Evolutionary conservation across 805 yeast species (phyloP).

Genomic region (Wickerhamomyces rabaulensis): DNA sequence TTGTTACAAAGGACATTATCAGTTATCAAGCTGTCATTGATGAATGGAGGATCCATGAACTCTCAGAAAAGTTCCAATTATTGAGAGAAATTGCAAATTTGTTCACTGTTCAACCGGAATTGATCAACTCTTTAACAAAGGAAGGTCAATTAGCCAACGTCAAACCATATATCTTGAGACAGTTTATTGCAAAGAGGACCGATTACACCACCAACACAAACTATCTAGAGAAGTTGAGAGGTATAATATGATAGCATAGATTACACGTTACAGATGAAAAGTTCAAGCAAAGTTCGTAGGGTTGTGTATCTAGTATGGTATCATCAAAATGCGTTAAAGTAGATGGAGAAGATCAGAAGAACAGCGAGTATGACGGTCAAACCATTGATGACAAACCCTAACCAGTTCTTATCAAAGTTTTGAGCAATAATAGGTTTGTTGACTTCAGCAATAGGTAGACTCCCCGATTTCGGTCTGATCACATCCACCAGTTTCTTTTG

Average conservation of each 20-base stretch:
- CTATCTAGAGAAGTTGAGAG: slow-evolving; percentile 20
- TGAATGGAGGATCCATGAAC: slow-evolving; percentile 56
- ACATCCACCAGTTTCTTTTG: neutral
- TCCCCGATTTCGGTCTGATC: neutral
- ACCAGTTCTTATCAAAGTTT: slow-evolving; percentile 7
- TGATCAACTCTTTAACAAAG: slow-evolving; percentile 68
- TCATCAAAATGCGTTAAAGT: slow-evolving; percentile 16
- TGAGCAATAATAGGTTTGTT: slow-evolving; percentile 1
- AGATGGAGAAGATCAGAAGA: slow-evolving; percentile 13
- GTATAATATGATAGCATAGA: slow-evolving; percentile 13
- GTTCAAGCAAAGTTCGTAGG: neutral
- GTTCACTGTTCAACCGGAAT: slow-evolving; percentile 78
- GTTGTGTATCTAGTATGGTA: neutral
- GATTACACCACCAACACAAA: slow-evolving; percentile 53
- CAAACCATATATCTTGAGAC: slow-evolving; percentile 56
- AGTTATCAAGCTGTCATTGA: slow-evolving; percentile 67
- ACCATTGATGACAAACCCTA: slow-evolving; percentile 10
- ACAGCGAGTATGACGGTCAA: slow-evolving; percentile 9
- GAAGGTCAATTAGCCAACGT: slow-evolving; percentile 74
- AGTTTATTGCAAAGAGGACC: slow-evolving; percentile 61
- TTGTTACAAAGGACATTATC: slow-evolving; percentile 76
- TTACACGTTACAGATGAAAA: neutral
- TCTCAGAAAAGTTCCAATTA: slow-evolving; percentile 60
- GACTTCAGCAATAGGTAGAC: slow-evolving; percentile 19
- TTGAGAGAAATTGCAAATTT: slow-evolving; percentile 79